Evolutionary conservation across 1,284 basidiomycete genomes (phyloP).

Genomic region (Porodaedalea pini): DNA sequence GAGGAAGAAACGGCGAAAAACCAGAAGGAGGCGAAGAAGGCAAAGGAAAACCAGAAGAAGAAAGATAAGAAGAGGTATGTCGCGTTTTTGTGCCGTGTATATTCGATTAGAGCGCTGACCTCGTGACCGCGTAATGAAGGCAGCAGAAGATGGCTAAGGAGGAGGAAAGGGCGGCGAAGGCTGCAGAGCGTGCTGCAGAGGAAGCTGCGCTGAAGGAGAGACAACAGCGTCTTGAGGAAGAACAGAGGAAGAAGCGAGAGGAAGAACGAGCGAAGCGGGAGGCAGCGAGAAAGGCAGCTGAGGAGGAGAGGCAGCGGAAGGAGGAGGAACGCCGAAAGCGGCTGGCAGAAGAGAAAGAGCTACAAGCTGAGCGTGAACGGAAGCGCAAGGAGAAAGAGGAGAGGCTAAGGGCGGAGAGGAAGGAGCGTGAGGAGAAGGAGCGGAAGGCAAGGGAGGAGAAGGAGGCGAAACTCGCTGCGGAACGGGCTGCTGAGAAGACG

Average conservation of each 20-base stretch:
- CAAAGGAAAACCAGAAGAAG: conserved; percentile 90
- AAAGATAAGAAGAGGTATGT: conserved; percentile 92
- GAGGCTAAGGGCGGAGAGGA: conserved; percentile 55
- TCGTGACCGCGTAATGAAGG: conserved; percentile 40
- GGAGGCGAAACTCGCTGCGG: conserved; percentile 46
- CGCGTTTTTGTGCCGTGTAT: conserved; percentile 17
- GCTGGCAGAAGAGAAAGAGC: conserved; percentile 64
- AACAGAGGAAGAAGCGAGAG: conserved; percentile 65
- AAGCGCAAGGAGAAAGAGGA: conserved; percentile 64
- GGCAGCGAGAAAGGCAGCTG: conserved; percentile 66
- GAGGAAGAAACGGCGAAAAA: conserved; percentile 80
- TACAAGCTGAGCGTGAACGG: conserved; percentile 62
- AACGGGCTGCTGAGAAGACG: conserved; percentile 45
- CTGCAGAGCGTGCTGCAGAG: conserved; percentile 80
- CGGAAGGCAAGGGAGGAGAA: conserved; percentile 56
- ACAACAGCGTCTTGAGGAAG: conserved; percentile 60
- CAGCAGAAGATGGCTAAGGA: conserved; percentile 91
- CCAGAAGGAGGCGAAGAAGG: conserved; percentile 90
- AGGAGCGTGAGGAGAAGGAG: conserved; percentile 63
- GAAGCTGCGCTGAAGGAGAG: conserved; percentile 68
- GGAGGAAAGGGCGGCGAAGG: conserved; percentile 77
- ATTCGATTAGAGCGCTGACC: conserved; percentile 6
- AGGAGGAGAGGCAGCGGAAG: conserved; percentile 75
- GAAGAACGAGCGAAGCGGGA: conserved; percentile 73
- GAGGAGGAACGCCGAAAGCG: conserved; percentile 76